Evolutionary conservation across 768 basidiomycete genomes (phyloP), one percentile per base, ranked within the genome.

Genomic region (Fomitopsis serialis): DNA sequence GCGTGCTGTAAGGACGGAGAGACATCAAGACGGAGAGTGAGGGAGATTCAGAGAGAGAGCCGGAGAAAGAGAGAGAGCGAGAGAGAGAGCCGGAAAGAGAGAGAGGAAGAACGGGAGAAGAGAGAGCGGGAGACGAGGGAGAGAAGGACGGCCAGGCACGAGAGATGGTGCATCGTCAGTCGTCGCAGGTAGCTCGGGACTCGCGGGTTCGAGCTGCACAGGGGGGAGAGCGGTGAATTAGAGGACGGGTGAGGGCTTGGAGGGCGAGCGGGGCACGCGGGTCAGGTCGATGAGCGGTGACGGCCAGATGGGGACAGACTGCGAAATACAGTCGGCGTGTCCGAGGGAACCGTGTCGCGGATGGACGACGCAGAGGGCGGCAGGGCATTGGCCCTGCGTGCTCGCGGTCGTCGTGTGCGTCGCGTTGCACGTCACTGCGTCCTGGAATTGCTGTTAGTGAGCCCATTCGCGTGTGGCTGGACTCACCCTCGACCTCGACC

Each of bases 231-330:
- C 6, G 15, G 37, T 6, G 15, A 40, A 7, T 15, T 15, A 15
- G 4, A 40, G 37, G 37, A 19, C 13, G 15, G 19, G 37, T 6
- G 29, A 32, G 15, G 37, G 37, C 19, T 40, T 40, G 37, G 37
- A 40, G 13, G 37, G 37, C 15, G 37, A 40, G 6, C 37, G 37
- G 6, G 37, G 37, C 4, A 40, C 15, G 15, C 15, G 37, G 19
- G 6, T 40, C 15, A 40, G 19, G 47, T 48, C 25, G 27, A 48
- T 47, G 19, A 22, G 32, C 44, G 45, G 23, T 2, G 52, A 25
- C 2, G 52, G 35, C 32, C 8, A 35, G 22, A 24, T 24, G 24
- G 52, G 52, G 17, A 54, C 52, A n/a, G 52, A 54, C 24, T 45
- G 44, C 9, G n/a, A 17, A 25, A 21, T 17, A 3, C 9, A 3